Percentiles rank a stretch among this genome's conserved stretches.
Conservation (phyloP, 2,329 filamentous ascomycete species). For the Colletotrichum chlorophyti region DNA sequence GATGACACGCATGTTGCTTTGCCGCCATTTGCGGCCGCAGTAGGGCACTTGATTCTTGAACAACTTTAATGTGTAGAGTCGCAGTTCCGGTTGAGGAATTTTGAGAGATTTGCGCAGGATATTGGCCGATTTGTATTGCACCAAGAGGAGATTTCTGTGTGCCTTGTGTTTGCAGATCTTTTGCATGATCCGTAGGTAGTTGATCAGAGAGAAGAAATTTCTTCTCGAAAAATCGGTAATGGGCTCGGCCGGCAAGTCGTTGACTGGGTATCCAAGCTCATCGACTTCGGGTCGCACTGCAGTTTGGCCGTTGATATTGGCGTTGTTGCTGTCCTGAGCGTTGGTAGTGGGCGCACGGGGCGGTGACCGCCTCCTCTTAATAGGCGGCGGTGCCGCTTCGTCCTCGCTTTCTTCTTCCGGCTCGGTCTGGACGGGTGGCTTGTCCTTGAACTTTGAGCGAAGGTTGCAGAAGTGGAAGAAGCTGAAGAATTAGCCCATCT, state of each 20-base stretch:
- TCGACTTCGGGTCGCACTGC: slow-evolving; percentile 71
- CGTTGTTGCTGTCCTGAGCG: slow-evolving; percentile 31
- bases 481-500: slow-evolving; percentile 47
- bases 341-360: slow-evolving; percentile 41
- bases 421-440: slow-evolving; percentile 32
- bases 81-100: slow-evolving; percentile 84
- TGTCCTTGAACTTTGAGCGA: slow-evolving; percentile 60
- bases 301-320: slow-evolving; percentile 41
- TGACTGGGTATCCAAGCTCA: slow-evolving; percentile 83
- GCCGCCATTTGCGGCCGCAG: slow-evolving; percentile 97
- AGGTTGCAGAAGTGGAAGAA: slow-evolving; percentile 91
- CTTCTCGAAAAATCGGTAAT: slow-evolving; percentile 92
- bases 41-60: slow-evolving; percentile 99
- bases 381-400: slow-evolving; percentile 86
- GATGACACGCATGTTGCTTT: slow-evolving; percentile 98
- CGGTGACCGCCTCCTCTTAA: slow-evolving; percentile 63
- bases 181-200: slow-evolving; percentile 94
- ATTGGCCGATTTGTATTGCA: slow-evolving; percentile 93
- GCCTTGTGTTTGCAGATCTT: slow-evolving; percentile 97
- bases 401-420: slow-evolving; percentile 62
- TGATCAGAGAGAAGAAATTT: slow-evolving; percentile 95
- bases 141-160: slow-evolving; percentile 90
- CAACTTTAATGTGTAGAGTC: slow-evolving; percentile 94
- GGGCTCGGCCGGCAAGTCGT: slow-evolving; percentile 72
- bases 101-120: slow-evolving; percentile 92